phyloP scores from a whole-genome alignment of 2,329 filamentous ascomycete species.

The Grosmannia huntii region DNA sequence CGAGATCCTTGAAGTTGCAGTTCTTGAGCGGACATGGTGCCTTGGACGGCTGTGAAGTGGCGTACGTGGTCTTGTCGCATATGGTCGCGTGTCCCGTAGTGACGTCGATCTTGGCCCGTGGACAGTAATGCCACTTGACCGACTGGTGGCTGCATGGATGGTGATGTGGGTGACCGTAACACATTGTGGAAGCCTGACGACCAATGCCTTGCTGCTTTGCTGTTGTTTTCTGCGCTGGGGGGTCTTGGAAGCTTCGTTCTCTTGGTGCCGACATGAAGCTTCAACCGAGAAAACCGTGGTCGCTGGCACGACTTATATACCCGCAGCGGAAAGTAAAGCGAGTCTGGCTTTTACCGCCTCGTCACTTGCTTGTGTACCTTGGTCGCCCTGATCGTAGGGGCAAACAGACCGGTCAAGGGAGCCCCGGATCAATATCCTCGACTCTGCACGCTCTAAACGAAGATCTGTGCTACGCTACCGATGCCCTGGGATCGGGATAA shows the following conservation, averaged over 20 bases:
- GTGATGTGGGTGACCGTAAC: conserved; percentile 38
- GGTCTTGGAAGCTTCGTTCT: background rate
- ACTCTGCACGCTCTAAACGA: background rate
- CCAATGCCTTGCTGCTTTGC: background rate
- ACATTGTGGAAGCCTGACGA: conserved; percentile 25
- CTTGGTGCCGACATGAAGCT: too few species aligned
- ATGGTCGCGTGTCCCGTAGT: conserved; percentile 35
- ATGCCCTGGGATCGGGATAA: background rate
- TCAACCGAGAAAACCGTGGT: background rate
- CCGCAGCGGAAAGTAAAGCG: background rate
- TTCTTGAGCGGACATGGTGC: conserved; percentile 34
- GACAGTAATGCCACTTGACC: conserved; percentile 42
- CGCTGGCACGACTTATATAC: background rate
- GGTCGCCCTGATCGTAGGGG: background rate
- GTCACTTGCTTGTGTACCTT: background rate
- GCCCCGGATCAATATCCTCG: background rate
- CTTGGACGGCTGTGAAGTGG: conserved; percentile 28
- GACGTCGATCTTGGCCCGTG: conserved; percentile 33
- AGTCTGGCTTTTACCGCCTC: too few species aligned
- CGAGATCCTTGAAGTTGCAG: conserved; percentile 37
- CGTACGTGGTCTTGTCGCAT: conserved; percentile 35
- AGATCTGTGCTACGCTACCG: background rate
- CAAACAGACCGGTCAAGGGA: background rate
- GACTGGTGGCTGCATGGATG: conserved; percentile 43
- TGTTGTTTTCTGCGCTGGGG: background rate